These are phyloP conservation scores for Digitaria exilis DNA, from an alignment of 202 grass and related monocot species.

Conservation along the genomic window DNA sequence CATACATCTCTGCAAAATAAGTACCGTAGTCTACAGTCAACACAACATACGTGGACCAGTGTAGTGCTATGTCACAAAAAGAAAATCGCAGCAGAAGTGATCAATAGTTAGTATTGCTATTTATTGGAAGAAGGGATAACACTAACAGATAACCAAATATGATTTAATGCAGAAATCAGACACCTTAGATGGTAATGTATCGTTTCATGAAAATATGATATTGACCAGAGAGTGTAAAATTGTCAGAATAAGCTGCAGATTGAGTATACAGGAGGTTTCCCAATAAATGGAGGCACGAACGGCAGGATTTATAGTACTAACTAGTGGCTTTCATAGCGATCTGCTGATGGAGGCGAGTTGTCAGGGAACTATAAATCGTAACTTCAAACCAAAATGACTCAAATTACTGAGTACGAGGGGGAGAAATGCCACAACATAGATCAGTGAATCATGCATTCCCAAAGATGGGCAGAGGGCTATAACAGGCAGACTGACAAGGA, in stretches of 20 bases:
- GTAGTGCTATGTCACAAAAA: not conserved
- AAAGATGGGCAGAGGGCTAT: not conserved
- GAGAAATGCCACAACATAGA: not conserved
- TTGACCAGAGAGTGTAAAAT: not conserved
- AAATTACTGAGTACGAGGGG: not conserved
- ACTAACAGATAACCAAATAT: not conserved
- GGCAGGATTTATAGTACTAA: not conserved
- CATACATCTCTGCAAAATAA: conserved; percentile 77
- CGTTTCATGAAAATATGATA: not conserved
- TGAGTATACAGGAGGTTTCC: not conserved
- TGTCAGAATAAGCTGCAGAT: not conserved
- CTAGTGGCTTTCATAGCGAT: not conserved
- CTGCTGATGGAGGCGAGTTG: not conserved
- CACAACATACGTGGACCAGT: not conserved
- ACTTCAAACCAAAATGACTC: not conserved
- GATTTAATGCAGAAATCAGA: not conserved
- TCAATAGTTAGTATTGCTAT: not conserved
- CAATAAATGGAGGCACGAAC: not conserved
- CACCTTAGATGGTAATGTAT: not conserved
- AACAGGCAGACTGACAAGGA: not conserved
- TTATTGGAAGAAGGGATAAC: not conserved
- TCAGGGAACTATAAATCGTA: not conserved
- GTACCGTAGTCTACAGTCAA: not conserved
- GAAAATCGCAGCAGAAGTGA: not conserved
- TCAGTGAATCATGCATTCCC: not conserved